These are phyloP conservation scores for Fusarium redolens DNA, from an alignment of 2,329 filamentous ascomycete species.

Conservation along the genomic window DNA sequence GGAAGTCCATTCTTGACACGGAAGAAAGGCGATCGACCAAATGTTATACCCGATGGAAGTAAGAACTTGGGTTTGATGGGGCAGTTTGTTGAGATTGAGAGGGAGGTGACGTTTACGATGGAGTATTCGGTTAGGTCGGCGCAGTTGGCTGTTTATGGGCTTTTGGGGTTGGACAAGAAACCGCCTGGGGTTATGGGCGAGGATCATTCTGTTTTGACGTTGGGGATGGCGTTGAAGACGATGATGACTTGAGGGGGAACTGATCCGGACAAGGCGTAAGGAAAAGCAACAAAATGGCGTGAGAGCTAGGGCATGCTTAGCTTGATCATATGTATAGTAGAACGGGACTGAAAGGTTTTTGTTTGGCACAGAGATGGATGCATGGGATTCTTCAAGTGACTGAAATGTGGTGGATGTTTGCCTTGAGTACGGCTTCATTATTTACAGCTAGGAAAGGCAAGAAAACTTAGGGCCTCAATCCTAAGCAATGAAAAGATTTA, in stretches of 20 bases:
- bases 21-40: constrained; percentile 41
- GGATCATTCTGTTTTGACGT: constrained; percentile 38
- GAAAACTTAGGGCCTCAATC: accelerated
- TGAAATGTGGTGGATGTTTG: background rate
- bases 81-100: constrained; percentile 44
- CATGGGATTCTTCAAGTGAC: background rate
- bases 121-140: constrained; percentile 45
- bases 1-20: constrained; percentile 43
- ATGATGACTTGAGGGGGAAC: constrained; percentile 36
- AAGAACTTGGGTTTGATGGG: constrained; percentile 44
- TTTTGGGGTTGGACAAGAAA: constrained; percentile 40
- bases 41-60: constrained; percentile 40
- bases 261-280: constrained; percentile 1
- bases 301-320: background rate
- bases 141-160: constrained; percentile 42
- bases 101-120: constrained; percentile 46
- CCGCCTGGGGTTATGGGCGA: constrained; percentile 37
- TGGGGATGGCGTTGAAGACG: constrained; percentile 44
- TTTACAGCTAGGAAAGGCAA: background rate
- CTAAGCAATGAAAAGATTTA: accelerated
- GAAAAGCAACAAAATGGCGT: background rate
- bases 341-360: accelerated
- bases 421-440: background rate
- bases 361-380: background rate
- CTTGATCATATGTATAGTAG: background rate